Evolutionary conservation across 306 rosid genomes (phyloP).

Genomic region (Gleditsia sinensis): DNA sequence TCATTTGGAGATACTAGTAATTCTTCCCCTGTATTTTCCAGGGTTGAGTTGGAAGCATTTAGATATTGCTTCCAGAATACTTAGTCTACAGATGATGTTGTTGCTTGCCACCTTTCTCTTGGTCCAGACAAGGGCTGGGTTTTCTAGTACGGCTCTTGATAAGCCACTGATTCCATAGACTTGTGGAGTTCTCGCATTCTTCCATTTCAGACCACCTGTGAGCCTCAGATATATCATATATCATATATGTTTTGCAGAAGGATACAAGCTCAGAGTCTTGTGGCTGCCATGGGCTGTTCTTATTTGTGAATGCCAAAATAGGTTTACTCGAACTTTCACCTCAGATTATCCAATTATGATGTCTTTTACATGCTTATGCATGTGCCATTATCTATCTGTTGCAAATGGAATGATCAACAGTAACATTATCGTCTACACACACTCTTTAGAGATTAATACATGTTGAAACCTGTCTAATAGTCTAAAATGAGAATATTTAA

Average conservation of each 20-base stretch:
- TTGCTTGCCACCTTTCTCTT: slow-evolving; percentile 48
- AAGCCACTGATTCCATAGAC: slow-evolving; percentile 41
- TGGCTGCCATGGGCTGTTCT: slow-evolving; percentile 51
- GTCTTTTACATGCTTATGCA: slow-evolving; percentile 33
- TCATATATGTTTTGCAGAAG: slow-evolving; percentile 55
- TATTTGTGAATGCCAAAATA: slow-evolving; percentile 41
- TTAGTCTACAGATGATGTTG: slow-evolving; percentile 53
- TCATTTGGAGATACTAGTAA: slow-evolving; percentile 55
- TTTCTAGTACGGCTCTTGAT: slow-evolving; percentile 45
- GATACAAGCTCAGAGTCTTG: slow-evolving; percentile 47
- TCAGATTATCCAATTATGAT: slow-evolving; percentile 28
- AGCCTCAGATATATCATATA: slow-evolving; percentile 57
- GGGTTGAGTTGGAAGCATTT: slow-evolving; percentile 65
- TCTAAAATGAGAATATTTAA: slow-evolving; percentile 18
- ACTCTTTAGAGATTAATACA: slow-evolving; percentile 20
- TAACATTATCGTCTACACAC: slow-evolving; percentile 1
- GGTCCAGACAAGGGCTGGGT: slow-evolving; percentile 43
- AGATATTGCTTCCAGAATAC: slow-evolving; percentile 62
- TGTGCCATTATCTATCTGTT: slow-evolving; percentile 30
- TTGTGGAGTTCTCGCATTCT: slow-evolving; percentile 46
- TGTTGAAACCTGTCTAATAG: slow-evolving; percentile 14
- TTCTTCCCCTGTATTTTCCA: slow-evolving; percentile 78
- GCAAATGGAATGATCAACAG: slow-evolving; percentile 19
- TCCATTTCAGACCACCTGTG: slow-evolving; percentile 55
- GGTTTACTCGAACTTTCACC: slow-evolving; percentile 42